Evolutionary conservation across 371 early-diverging fungal genomes (phyloP).

Genomic region (Polyrhizophydium stewartii): DNA sequence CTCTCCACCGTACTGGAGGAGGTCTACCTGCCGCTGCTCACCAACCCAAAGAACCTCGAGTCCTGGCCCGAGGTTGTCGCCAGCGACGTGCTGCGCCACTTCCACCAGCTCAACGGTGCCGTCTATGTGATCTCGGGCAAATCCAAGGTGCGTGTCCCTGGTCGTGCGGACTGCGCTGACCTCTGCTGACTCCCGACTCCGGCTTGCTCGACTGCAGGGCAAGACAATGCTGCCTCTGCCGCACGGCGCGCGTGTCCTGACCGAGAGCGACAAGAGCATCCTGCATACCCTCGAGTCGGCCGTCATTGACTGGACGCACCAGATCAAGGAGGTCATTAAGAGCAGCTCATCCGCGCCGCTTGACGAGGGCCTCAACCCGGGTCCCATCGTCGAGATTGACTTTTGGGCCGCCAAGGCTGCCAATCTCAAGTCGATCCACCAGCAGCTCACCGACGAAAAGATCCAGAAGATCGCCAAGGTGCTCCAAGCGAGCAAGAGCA

Average conservation of each 20-base stretch:
- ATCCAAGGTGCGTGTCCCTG: conserved; percentile 37
- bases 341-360: conserved; percentile 46
- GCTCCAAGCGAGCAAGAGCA: conserved; percentile 45
- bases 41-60: conserved; percentile 53
- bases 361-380: conserved; percentile 52
- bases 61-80: conserved; percentile 61
- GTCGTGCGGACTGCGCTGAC: too few relatives aligned
- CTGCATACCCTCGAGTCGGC: conserved; percentile 56
- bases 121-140: conserved; percentile 57
- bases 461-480: conserved; percentile 49
- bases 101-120: conserved; percentile 50
- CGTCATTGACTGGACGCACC: conserved; percentile 61
- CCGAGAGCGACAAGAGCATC: conserved; percentile 41
- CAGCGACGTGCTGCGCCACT: conserved; percentile 50
- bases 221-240: conserved; percentile 59
- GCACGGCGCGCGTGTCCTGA: conserved; percentile 36
- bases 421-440: conserved; percentile 48
- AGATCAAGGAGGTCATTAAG: conserved; percentile 54
- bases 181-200: too few relatives aligned
- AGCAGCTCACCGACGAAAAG: conserved; percentile 51
- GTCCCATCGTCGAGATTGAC: conserved; percentile 58
- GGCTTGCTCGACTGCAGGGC: conserved; percentile 34
- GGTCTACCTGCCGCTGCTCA: conserved; percentile 51
- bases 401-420: conserved; percentile 61
- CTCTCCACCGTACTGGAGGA: conserved; percentile 49